phyloP scores from a whole-genome alignment of 495 filamentous ascomycete species.

The Aspergillus cavernicola region DNA sequence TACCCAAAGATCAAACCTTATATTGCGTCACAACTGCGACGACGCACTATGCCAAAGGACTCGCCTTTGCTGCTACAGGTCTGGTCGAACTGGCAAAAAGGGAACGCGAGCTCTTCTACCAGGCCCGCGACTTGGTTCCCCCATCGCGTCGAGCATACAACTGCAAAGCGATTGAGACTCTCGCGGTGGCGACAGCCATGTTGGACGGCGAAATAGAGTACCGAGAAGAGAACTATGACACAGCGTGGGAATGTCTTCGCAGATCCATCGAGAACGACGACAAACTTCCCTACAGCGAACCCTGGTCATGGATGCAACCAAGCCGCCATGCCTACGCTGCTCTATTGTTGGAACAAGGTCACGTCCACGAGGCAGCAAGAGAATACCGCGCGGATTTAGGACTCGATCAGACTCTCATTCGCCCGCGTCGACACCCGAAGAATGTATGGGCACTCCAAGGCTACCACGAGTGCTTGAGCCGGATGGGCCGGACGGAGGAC shows the following conservation, averaged over 20 bases:
- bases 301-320: conserved; percentile 67
- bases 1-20: conserved; percentile 49
- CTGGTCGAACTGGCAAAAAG: conserved; percentile 43
- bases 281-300: conserved; percentile 56
- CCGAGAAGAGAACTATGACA: conserved; percentile 49
- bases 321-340: conserved; percentile 57
- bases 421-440: conserved; percentile 56
- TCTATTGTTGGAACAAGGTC: background rate
- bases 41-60: conserved; percentile 61
- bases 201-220: conserved; percentile 67
- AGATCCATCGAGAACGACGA: conserved; percentile 21
- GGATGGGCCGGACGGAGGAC: conserved; percentile 40
- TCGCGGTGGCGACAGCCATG: conserved; percentile 58
- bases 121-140: conserved; percentile 46
- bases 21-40: conserved; percentile 64
- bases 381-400: background rate
- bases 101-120: conserved; percentile 41
- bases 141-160: conserved; percentile 58
- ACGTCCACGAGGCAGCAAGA: background rate
- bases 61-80: conserved; percentile 56
- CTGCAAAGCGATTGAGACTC: conserved; percentile 57
- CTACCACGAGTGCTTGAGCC: conserved; percentile 56
- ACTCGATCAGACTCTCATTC: conserved; percentile 47
- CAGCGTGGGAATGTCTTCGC: background rate
- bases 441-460: conserved; percentile 67